Conservation (phyloP, 768 basidiomycete genomes). For the Tricholoma sp. region DNA sequence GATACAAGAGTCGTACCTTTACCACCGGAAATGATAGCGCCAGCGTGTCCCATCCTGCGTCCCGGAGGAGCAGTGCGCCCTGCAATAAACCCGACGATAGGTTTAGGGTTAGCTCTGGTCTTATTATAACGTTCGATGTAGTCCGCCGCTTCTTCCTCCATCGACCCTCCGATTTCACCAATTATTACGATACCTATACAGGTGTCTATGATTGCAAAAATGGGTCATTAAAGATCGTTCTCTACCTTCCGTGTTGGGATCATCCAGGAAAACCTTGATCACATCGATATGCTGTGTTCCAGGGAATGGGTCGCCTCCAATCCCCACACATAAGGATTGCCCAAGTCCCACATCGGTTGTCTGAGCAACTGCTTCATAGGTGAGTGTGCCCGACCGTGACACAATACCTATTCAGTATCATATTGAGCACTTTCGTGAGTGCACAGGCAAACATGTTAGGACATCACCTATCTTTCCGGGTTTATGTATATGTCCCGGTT, state of each 20-base stretch:
- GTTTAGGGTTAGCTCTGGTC: constrained; percentile 81
- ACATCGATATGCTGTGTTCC: constrained; percentile 96
- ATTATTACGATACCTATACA: constrained; percentile 87
- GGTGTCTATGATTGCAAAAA: background rate
- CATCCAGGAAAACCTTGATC: constrained; percentile 92
- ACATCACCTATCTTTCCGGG: constrained; percentile 86
- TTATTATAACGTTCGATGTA: constrained; percentile 93
- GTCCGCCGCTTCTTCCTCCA: constrained; percentile 99
- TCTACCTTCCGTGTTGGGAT: constrained; percentile 88
- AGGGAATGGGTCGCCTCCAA: constrained; percentile 96
- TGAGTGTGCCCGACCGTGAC: constrained; percentile 92
- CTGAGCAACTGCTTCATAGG: constrained; percentile 98
- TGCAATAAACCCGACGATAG: constrained; percentile 97
- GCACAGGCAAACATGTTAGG: background rate
- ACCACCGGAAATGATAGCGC: constrained; percentile 96
- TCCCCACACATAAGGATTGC: constrained; percentile 94
- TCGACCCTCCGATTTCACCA: constrained; percentile 97
- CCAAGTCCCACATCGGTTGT: constrained; percentile 95
- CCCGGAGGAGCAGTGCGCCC: constrained; percentile 98
- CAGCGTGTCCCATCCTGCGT: constrained; percentile 96
- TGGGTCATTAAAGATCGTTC: background rate
- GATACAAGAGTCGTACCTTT: constrained; percentile 60
- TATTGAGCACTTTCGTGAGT: background rate
- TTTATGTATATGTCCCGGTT: constrained; percentile 95
- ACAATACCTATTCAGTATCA: constrained; percentile 68